Evolutionary conservation across 305 asterid genomes (phyloP), one percentile per base, ranked within the genome.

Genomic region (Fraxinus xanthoxyloides): DNA sequence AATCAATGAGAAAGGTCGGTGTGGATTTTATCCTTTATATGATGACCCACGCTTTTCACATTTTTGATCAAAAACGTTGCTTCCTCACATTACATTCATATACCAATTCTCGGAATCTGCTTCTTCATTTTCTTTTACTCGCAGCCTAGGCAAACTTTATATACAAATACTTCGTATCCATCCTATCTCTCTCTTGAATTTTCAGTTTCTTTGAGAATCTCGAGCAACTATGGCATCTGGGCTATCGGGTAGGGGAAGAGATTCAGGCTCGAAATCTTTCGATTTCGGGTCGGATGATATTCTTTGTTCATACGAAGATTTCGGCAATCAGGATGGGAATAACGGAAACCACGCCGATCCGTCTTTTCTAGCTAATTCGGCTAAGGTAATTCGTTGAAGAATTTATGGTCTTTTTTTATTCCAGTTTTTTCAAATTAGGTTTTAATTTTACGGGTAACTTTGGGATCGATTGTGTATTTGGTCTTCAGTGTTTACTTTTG

Each of bases 231-330:
- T 95, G 98, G 98, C 97, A 72, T 93, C 97, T 79, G 95, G 97
- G 65, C 86, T 97, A 21, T 54, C 92, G 80, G 95, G 93, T 10
- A 90, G 94, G 83, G 85, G 85, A 23, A 87, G 79, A 77, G 88
- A 80, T 85, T 80, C 91, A 85, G 93, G 88, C 80, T 84, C 95
- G 7, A 95, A 92, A 79, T 90, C 91, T 34, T 95, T 91, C 90
- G 97, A 90, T 88, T 95, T 95, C 83, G 99, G 83, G 24, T 86
- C 98, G 15, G 97, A 95, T 86, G 97, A 95, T 88, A 88, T 95
- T 34, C 92, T 94, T 77, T 91, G 95, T 80, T 92, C 98, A 2
- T 92, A 93, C 80, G 95, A 93, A 83, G 97, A 94, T 85, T 92
- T 82, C 86, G 93, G 85, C 48, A 88, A 89, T 82, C 97, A 85